Conservation (phyloP, 78 protist genomes). For the slime mould (Dictyostelium discoideum) region dicty_2.7 NC_007091.3:1606001-1606500, state of each 20-base stretch:
- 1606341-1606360: not conserved
- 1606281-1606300: not conserved
- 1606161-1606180: slow-evolving; percentile 63
- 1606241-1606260: too few species aligned
- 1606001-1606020: slow-evolving; percentile 24
- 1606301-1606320: not conserved
- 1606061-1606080: not conserved
- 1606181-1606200: not conserved
- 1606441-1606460: not conserved
- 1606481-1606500: slow-evolving; percentile 31
- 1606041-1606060: not conserved
- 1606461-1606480: not conserved
- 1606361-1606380: not conserved
- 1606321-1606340: not conserved
- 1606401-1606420: not conserved
- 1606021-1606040: slow-evolving; percentile 22
- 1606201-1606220: not conserved
- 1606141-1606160: slow-evolving; percentile 38
- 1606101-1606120: not conserved
- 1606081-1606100: not conserved
- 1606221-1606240: not conserved
- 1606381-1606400: slow-evolving; percentile 5
- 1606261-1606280: not conserved
- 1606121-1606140: not conserved
- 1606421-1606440: not conserved